Conservation (phyloP, 2,329 filamentous ascomycete species). For the Trichoderma sp. region DNA sequence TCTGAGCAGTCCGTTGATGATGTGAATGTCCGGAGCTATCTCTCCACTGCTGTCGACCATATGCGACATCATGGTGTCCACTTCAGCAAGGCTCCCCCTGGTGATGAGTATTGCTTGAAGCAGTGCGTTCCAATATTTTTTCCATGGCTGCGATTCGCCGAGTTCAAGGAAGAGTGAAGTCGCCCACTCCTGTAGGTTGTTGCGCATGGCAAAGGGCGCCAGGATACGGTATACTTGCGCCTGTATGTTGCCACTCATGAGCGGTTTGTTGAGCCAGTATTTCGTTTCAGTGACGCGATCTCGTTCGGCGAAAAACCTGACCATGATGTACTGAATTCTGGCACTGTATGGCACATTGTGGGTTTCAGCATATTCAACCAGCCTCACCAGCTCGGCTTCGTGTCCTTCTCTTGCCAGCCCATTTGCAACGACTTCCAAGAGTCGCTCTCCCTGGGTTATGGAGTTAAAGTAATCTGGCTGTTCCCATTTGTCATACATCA, state of each 20-base stretch:
- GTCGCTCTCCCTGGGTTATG: conserved; percentile 29
- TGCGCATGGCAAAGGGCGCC: conserved; percentile 58
- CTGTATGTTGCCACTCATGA: conserved; percentile 37
- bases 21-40: conserved; percentile 63
- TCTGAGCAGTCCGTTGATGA: conserved; percentile 75
- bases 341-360: conserved; percentile 49
- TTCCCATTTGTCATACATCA: conserved; percentile 42
- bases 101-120: conserved; percentile 71
- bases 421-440: conserved; percentile 39
- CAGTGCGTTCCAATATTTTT: conserved; percentile 69
- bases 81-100: conserved; percentile 62
- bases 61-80: conserved; percentile 61
- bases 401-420: conserved; percentile 65
- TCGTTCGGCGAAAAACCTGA: conserved; percentile 61
- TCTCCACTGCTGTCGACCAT: conserved; percentile 64
- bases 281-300: conserved; percentile 63
- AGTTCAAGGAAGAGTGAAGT: conserved; percentile 58
- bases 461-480: conserved; percentile 29
- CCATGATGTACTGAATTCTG: conserved; percentile 56
- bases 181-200: conserved; percentile 63
- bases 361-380: conserved; percentile 54
- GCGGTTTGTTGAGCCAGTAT: conserved; percentile 64
- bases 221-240: conserved; percentile 35
- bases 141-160: conserved; percentile 49
- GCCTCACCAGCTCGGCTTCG: conserved; percentile 58